phyloP scores from a whole-genome alignment of 1,284 basidiomycete genomes.

The Filobasidium uniguttulatum region DNA sequence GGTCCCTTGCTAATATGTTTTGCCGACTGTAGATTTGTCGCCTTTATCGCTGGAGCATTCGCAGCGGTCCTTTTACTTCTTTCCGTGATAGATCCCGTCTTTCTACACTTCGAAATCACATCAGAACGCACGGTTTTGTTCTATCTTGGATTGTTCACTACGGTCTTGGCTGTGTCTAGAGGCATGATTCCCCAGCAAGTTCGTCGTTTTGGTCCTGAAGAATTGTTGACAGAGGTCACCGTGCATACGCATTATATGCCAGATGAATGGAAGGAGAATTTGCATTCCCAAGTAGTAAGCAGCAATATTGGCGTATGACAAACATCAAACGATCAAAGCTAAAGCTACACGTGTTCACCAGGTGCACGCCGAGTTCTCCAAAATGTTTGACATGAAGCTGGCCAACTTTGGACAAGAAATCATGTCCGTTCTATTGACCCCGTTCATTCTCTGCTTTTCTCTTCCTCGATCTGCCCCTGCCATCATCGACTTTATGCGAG shows the following conservation, averaged over 20 bases:
- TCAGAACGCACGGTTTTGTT: constrained; percentile 84
- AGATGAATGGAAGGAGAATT: constrained; percentile 68
- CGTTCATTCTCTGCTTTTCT: constrained; percentile 84
- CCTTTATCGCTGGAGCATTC: constrained; percentile 91
- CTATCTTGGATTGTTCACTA: constrained; percentile 77
- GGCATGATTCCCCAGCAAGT: constrained; percentile 96
- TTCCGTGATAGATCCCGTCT: constrained; percentile 78
- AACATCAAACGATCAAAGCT: neutral
- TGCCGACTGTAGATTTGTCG: constrained; percentile 57
- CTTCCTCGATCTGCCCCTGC: constrained; percentile 74
- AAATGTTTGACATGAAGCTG: constrained; percentile 77
- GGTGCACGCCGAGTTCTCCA: constrained; percentile 79
- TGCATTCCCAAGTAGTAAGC: constrained; percentile 72
- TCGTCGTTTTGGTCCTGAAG: constrained; percentile 80
- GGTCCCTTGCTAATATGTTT: neutral
- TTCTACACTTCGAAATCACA: constrained; percentile 88
- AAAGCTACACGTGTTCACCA: constrained; percentile 25
- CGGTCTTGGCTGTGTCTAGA: constrained; percentile 71
- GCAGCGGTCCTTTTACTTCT: constrained; percentile 83
- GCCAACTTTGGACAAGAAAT: constrained; percentile 77
- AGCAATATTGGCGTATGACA: constrained; percentile 4
- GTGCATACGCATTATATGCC: constrained; percentile 93
- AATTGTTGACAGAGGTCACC: constrained; percentile 79
- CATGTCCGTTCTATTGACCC: constrained; percentile 79
- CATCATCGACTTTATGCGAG: constrained; percentile 89